These are phyloP conservation scores for Nectriaceae sp. DNA, from an alignment of 2,329 filamentous ascomycete species.

Conservation along the genomic window DNA sequence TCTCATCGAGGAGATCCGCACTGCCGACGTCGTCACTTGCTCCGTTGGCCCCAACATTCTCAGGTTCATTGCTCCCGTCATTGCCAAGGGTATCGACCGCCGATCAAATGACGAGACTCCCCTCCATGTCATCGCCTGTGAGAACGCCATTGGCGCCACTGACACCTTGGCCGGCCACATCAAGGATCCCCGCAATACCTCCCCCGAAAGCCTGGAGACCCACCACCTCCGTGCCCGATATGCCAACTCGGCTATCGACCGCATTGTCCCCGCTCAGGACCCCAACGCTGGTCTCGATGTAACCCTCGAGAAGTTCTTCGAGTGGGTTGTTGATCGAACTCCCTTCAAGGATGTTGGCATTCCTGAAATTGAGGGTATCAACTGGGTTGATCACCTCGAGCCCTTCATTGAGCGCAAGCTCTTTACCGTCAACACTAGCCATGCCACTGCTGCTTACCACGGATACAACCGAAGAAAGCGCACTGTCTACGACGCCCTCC, in stretches of 20 bases:
- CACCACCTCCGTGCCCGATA: constrained; percentile 79
- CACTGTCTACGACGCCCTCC: constrained; percentile 86
- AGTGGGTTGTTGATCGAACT: constrained; percentile 92
- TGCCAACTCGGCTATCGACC: constrained; percentile 97
- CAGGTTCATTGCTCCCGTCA: constrained; percentile 92
- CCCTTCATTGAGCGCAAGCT: constrained; percentile 99
- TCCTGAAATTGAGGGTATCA: constrained; percentile 81
- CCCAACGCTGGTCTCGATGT: constrained; percentile 81
- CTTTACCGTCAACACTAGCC: constrained; percentile 98
- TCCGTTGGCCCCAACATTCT: constrained; percentile 96
- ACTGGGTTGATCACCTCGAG: constrained; percentile 88
- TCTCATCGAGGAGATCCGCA: constrained; percentile 81
- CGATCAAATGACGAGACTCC: constrained; percentile 67
- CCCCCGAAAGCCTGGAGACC: constrained; percentile 64
- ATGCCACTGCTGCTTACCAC: constrained; percentile 95
- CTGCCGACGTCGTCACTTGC: constrained; percentile 90
- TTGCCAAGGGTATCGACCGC: constrained; percentile 88
- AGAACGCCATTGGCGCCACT: constrained; percentile 96
- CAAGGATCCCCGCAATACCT: constrained; percentile 72
- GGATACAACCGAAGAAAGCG: constrained; percentile 84
- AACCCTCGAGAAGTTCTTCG: constrained; percentile 96
- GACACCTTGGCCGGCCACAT: constrained; percentile 83
- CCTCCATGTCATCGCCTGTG: constrained; percentile 91
- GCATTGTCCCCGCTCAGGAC: constrained; percentile 92
- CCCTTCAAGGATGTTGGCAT: constrained; percentile 71